phyloP scores from a whole-genome alignment of 2,329 filamentous ascomycete species.

The Fusarium globosum region DNA sequence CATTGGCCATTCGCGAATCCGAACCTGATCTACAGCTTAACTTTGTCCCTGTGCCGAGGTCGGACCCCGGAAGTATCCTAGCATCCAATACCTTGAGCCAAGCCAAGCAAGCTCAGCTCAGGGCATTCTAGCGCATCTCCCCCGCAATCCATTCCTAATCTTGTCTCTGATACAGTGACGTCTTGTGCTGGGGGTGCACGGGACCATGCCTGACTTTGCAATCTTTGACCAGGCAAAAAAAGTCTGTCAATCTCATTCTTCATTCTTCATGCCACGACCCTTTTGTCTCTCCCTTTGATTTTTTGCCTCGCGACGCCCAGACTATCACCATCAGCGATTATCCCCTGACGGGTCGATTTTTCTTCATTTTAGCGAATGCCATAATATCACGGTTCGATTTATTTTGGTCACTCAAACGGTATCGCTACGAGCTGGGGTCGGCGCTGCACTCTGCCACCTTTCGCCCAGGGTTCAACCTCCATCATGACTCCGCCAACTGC shows the following conservation, averaged over 20 bases:
- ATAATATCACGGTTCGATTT: neutral
- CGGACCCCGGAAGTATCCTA: conserved; percentile 16
- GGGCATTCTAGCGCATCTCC: conserved; percentile 26
- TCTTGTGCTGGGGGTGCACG: conserved; percentile 35
- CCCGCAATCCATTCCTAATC: conserved; percentile 28
- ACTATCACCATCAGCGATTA: neutral
- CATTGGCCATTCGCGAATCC: conserved; percentile 20
- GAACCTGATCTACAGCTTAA: conserved; percentile 19
- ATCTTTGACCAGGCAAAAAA: conserved; percentile 33
- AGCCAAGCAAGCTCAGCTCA: conserved; percentile 1
- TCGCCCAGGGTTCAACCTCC: conserved; percentile 29
- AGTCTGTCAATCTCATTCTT: conserved; percentile 34
- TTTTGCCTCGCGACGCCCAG: conserved; percentile 13
- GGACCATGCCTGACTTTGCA: conserved; percentile 37
- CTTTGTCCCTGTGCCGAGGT: conserved; percentile 13
- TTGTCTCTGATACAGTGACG: conserved; percentile 37
- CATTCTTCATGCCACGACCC: conserved; percentile 17
- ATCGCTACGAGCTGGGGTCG: conserved; percentile 14
- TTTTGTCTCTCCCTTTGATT: conserved; percentile 34
- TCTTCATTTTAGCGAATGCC: conserved; percentile 14
- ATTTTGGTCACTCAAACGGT: conserved; percentile 7
- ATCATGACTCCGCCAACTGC: conserved; percentile 66
- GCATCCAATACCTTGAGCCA: neutral
- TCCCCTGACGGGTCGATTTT: neutral
- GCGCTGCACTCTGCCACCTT: conserved; percentile 26